phyloP scores from a whole-genome alignment of 2,329 filamentous ascomycete species.

The Cladosporium cucumerinum region DNA sequence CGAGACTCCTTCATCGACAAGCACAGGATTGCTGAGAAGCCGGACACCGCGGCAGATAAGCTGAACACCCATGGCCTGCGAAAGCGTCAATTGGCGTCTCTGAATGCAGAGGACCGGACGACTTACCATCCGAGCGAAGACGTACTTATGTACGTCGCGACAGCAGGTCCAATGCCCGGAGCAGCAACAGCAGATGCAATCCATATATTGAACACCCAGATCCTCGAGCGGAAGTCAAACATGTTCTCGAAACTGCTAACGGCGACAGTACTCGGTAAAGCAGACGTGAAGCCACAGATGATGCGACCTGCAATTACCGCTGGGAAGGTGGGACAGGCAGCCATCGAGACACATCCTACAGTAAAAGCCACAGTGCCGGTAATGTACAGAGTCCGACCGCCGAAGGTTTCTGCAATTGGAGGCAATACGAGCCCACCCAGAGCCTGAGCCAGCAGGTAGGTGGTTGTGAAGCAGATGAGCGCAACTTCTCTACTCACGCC shows the following conservation, averaged over 20 bases:
- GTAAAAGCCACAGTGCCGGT: conserved; percentile 32
- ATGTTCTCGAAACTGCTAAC: conserved; percentile 50
- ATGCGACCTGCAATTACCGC: conserved; percentile 43
- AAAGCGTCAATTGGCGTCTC: not conserved
- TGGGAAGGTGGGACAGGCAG: conserved; percentile 34
- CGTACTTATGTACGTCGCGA: conserved; percentile 41
- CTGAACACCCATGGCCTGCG: conserved; percentile 48
- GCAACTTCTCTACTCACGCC: conserved; percentile 9
- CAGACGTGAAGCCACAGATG: conserved; percentile 44
- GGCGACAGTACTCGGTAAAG: conserved; percentile 47
- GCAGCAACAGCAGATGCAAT: conserved; percentile 43
- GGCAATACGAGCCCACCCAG: conserved; percentile 38
- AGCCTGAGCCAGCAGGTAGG: conserved; percentile 38
- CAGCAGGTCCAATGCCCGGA: conserved; percentile 44
- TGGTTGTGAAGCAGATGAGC: conserved; percentile 17
- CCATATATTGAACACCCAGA: conserved; percentile 49
- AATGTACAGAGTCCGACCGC: conserved; percentile 36
- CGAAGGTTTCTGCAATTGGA: conserved; percentile 39
- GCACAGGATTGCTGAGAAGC: conserved; percentile 35
- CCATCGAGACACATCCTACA: conserved; percentile 37
- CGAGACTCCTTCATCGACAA: conserved; percentile 44
- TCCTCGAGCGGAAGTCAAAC: conserved; percentile 43
- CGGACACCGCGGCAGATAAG: conserved; percentile 40
- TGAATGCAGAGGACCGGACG: not conserved
- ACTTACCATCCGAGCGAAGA: conserved; percentile 38